A percentile compares a stretch with the other conserved stretches of the same genome.
These are phyloP conservation scores for Santalum album DNA, from an alignment of 164 flowering plant species.

Conservation along the genomic window DNA sequence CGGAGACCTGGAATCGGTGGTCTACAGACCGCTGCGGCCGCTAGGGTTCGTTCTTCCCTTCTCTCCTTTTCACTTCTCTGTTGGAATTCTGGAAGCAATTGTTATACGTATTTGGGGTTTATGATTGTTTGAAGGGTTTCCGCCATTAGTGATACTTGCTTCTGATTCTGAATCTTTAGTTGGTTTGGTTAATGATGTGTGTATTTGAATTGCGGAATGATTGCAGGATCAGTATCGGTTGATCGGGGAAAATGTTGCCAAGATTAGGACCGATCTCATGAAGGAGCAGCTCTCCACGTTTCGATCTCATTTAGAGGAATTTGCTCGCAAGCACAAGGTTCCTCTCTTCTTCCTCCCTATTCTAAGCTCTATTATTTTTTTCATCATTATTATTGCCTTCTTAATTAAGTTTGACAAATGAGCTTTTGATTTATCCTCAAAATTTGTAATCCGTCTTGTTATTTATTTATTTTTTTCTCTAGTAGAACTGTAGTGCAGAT, in stretches of 20 bases:
- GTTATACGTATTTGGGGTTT: no score
- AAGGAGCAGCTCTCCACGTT: slow-evolving; percentile 88
- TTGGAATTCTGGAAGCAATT: no score
- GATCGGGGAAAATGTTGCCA: slow-evolving; percentile 94
- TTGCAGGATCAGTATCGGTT: slow-evolving; percentile 78
- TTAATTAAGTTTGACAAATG: no score
- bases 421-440: no score
- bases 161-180: not conserved
- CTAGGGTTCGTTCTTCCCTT: slow-evolving; percentile 27
- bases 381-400: no score
- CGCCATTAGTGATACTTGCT: no score
- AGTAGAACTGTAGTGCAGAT: no score
- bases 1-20: slow-evolving; percentile 41
- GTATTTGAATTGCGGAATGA: not conserved
- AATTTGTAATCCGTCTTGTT: no score
- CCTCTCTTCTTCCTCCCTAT: not conserved
- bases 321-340: slow-evolving; percentile 98
- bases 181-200: not conserved
- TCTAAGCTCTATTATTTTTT: not conserved
- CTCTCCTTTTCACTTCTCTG: not conserved
- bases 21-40: slow-evolving; percentile 32
- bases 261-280: slow-evolving; percentile 84
- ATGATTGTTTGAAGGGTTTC: not conserved
- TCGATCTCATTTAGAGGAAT: slow-evolving; percentile 87
- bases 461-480: no score